Evolutionary conservation across 305 asterid genomes (phyloP), one percentile per base, ranked within the genome.

Genomic region (Vinca major): DNA sequence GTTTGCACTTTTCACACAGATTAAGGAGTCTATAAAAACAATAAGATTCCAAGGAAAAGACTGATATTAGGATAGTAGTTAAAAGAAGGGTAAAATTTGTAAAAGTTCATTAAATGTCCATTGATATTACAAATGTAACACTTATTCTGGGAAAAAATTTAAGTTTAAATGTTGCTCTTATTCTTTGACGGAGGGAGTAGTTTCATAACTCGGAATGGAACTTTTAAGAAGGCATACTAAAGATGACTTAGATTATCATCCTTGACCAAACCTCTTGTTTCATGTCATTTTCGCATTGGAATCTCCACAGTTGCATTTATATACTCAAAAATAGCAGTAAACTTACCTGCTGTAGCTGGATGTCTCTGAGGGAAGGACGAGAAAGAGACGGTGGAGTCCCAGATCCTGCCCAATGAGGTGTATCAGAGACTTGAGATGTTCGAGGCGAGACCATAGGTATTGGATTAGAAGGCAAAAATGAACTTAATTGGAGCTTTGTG

Each of bases 361-460:
- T 94, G 74, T 89, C 93, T 86, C 93, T 86, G 37, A 94, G 92
- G 57, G 97, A 94, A 4, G 96, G 96, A 71, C 89, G 92, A 63
- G 89, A 82, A 77, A 77, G 77, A 62, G 94, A 82, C 63, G 97
- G 96, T 21, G 97, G 95, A 37, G 96, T 89, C 54, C 88, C 86
- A 8, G 99, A 89, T 52, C 93, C 84, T 67, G 85, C 89, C 99
- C 99, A 93, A 69, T 96, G 95, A 77, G 96, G 96, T 2, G 99
- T 89, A 70, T 89, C 96, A 17, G 88, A 51, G 26, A 61, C 78
- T 39, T 79, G 83, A 63, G 61, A 69, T 55, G 82, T 77, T 64
- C 65, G 82, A 66, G 80, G 53, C 61, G 92, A 73, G 39, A 73
- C 78, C 80, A 88, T 69, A 62, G 93, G 86, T 70, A 86, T 80